Conservation (phyloP, 2,329 filamentous ascomycete genomes). For the Grosmannia clavigera region DNA sequence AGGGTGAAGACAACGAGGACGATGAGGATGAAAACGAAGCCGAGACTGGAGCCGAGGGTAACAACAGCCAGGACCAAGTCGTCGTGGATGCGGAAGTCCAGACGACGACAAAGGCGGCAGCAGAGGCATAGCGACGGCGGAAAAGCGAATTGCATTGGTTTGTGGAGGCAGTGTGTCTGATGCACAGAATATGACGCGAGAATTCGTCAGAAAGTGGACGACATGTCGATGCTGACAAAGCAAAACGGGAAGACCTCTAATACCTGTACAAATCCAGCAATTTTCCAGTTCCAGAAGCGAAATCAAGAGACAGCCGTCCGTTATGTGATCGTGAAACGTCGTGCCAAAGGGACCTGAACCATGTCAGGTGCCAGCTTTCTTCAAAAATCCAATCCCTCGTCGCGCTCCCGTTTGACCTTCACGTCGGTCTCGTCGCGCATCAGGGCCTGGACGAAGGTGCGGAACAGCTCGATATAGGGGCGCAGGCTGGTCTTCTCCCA, state of each 20-base stretch:
- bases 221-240: neutral
- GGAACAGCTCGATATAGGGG: conserved; percentile 84
- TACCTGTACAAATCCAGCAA: neutral
- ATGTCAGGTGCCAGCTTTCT: neutral
- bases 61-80: neutral
- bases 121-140: neutral
- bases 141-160: neutral
- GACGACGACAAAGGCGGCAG: neutral
- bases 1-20: neutral
- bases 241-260: neutral
- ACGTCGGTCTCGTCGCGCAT: conserved; percentile 61
- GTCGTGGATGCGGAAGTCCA: neutral
- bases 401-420: conserved; percentile 43
- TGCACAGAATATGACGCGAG: too few relatives aligned
- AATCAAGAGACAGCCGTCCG: neutral
- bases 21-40: neutral
- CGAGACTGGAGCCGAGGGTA: neutral
- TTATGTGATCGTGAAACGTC: neutral
- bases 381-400: conserved; percentile 43
- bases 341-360: neutral
- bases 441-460: conserved; percentile 63
- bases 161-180: too few relatives aligned
- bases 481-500: conserved; percentile 97
- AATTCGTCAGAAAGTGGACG: too few relatives aligned
- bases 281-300: neutral